phyloP scores from a whole-genome alignment of 352 stramenopile species.

The Phytophthora megakarya region DNA sequence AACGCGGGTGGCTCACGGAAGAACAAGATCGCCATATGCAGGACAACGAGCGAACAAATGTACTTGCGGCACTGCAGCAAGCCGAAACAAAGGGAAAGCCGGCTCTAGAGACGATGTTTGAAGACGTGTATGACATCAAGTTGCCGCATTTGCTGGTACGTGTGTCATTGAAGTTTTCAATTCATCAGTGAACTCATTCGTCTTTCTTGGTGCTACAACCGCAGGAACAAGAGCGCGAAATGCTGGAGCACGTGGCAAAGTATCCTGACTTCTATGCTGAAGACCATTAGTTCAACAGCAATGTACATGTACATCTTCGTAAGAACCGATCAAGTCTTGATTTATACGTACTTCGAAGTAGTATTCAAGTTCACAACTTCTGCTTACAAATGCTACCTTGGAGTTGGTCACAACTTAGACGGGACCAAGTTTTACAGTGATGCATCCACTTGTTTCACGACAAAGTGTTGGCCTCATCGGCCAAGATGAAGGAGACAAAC shows the following conservation, averaged over 20 bases:
- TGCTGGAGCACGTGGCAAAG: conserved; percentile 92
- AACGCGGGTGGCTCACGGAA: conserved; percentile 89
- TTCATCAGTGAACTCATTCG: conserved; percentile 1
- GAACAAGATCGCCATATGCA: conserved; percentile 82
- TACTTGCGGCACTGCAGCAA: conserved; percentile 81
- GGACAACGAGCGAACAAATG: conserved; percentile 89
- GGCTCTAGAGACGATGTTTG: conserved; percentile 92
- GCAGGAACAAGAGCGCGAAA: conserved; percentile 92
- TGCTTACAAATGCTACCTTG: no score
- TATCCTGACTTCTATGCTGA: conserved; percentile 93
- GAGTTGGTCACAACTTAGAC: no score
- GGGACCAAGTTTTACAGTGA: conserved; percentile 31
- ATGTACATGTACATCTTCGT: background rate
- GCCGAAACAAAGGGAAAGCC: conserved; percentile 93
- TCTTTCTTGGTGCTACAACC: conserved; percentile 5
- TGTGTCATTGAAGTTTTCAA: conserved; percentile 5
- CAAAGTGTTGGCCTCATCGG: conserved; percentile 23
- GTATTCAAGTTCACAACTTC: no score
- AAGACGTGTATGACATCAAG: conserved; percentile 97
- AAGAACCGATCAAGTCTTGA: conserved; percentile 11
- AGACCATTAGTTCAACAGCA: conserved; percentile 29
- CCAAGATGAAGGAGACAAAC: conserved; percentile 14
- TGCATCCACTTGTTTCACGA: conserved; percentile 33
- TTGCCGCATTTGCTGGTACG: conserved; percentile 89
- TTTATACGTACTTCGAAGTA: no score